Evolutionary conservation across 1,139 yeast genomes (phyloP), one percentile per base, ranked within the genome.

Genomic region (Geotrichum cucujoidarum): DNA sequence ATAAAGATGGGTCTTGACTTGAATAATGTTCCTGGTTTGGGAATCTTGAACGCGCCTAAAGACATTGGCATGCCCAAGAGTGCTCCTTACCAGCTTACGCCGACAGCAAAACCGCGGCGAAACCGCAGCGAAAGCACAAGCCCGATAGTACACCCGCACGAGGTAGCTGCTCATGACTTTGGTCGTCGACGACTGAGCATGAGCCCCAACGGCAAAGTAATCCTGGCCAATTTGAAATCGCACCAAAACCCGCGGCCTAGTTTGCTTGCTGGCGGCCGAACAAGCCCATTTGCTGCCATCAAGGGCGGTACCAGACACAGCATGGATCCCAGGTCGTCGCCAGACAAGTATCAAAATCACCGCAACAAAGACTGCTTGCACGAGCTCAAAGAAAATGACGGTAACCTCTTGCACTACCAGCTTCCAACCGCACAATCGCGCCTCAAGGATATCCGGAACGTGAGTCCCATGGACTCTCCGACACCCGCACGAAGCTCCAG

Each of bases 381-480:
- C 16, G 27, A 25, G n/a, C 8, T 13, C 8, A 8, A 16, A 18
- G 34, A 32, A 16, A 35, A 29, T 20, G 31, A 27, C 2, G 27
- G 30, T 4, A 36, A 35, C 21, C 10, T 45, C 25, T 46, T 46
- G 16, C 49, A 42, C 22, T 42, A 47, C n/a, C 49, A 47, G 20
- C 30, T 22, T 14, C 46, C 49, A 20, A 47, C 49, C n/a, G 43
- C 40, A 11, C 43, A 36, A 18, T 47, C 49, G 17, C 25, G 43
- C 22, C 13, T 40, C 14, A 40, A 45, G n/a, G 49, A 46, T 16
- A 24, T 42, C 4, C 34, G 49, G 10, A 21, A 42, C 30, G n/a
- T 21, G 6, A n/a, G 24, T 14, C 16, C 34, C 8, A 4, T 38
- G 11, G 49, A 47, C 11, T 47, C 49, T 8, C 49, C 46, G 5